phyloP scores from a whole-genome alignment of 371 early-diverging fungal species.

The Rhizomucor pusillus region DNA sequence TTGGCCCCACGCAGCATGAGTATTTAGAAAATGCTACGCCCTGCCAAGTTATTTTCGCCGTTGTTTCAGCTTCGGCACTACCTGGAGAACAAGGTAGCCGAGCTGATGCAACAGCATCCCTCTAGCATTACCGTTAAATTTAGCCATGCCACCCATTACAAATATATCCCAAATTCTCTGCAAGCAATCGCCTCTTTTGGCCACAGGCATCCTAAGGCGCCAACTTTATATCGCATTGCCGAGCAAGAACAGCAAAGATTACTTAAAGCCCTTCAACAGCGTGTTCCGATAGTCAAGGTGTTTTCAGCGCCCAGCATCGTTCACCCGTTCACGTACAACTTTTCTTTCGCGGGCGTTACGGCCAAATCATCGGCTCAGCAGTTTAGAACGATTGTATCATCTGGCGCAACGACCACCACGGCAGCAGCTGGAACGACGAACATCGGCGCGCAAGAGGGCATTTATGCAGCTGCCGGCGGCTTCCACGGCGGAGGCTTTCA shows the following conservation, averaged over 20 bases:
- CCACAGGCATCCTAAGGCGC: slow-evolving; percentile 11
- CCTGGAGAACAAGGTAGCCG: slow-evolving; percentile 19
- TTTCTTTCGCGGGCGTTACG: slow-evolving; percentile 12
- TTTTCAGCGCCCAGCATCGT: slow-evolving; percentile 15
- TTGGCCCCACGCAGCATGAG: too few relatives aligned
- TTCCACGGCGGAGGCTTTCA: slow-evolving; percentile 8
- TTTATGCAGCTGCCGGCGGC: slow-evolving; percentile 7
- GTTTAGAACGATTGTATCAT: slow-evolving; percentile 15
- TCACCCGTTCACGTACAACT: slow-evolving; percentile 1
- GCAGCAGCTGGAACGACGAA: slow-evolving; percentile 1
- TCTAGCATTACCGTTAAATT: background rate
- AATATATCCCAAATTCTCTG: too few relatives aligned
- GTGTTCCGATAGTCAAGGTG: slow-evolving; percentile 20
- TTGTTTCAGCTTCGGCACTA: slow-evolving; percentile 23
- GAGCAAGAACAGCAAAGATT: slow-evolving; percentile 14
- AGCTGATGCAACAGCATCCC: slow-evolving; percentile 22
- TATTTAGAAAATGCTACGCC: slow-evolving; percentile 10
- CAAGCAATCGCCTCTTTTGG: slow-evolving; percentile 1
- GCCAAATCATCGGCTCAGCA: slow-evolving; percentile 3
- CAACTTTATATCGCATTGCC: slow-evolving; percentile 9
- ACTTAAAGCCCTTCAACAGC: slow-evolving; percentile 13
- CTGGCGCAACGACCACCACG: slow-evolving; percentile 6
- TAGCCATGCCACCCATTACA: background rate
- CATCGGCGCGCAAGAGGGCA: slow-evolving; percentile 2
- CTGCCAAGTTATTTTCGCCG: slow-evolving; percentile 21